A percentile compares a stretch with the other conserved stretches of the same genome.
These are phyloP conservation scores for Neurospora terricola DNA, from an alignment of 495 filamentous ascomycete species.

Conservation along the genomic window DNA sequence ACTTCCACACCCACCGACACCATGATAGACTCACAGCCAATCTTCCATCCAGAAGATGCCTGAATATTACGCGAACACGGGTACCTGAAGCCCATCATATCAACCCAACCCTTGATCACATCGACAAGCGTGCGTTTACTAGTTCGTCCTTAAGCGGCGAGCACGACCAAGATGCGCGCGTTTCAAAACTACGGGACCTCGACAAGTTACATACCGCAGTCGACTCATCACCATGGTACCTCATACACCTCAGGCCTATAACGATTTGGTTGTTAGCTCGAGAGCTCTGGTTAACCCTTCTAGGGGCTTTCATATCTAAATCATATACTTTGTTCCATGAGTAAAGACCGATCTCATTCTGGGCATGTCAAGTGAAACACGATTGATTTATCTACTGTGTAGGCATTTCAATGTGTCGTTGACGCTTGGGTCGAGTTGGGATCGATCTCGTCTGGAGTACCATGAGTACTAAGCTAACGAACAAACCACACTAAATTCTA, in stretches of 20 bases:
- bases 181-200: too few species aligned
- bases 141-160: too few species aligned
- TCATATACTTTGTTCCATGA: background rate
- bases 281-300: background rate
- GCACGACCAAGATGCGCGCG: too few species aligned
- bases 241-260: background rate
- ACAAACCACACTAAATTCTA: background rate
- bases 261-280: background rate
- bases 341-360: too few species aligned
- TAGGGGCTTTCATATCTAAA: background rate
- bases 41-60: background rate
- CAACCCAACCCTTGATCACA: too few species aligned
- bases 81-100: background rate
- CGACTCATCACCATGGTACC: background rate
- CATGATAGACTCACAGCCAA: background rate
- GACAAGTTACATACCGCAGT: background rate
- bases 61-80: background rate
- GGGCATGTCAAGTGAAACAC: too few species aligned
- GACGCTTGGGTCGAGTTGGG: background rate
- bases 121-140: too few species aligned
- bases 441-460: background rate
- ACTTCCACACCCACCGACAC: background rate
- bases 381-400: too few species aligned
- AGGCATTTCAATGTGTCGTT: background rate
- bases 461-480: background rate